These are phyloP conservation scores for Magnusiomyces fungicola DNA, from an alignment of 1,139 yeast genomes.

Conservation along the genomic window DNA sequence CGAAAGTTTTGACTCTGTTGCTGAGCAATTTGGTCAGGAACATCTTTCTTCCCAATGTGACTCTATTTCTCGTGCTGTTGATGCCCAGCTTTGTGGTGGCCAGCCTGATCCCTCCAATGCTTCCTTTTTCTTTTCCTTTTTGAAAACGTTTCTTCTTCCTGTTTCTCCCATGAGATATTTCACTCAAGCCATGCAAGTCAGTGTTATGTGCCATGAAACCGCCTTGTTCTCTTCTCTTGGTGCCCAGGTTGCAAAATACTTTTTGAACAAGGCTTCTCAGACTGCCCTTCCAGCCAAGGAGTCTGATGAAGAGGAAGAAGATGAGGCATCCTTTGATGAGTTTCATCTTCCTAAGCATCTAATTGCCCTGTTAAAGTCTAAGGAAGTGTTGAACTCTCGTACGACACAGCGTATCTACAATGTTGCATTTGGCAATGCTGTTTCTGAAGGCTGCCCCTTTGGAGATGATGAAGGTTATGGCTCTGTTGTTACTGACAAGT, in stretches of 20 bases:
- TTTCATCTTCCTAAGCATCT: slow-evolving; percentile 19
- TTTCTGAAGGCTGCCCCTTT: slow-evolving; percentile 16
- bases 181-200: slow-evolving; percentile 30
- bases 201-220: slow-evolving; percentile 18
- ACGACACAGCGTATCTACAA: slow-evolving; percentile 23
- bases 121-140: slow-evolving; percentile 27
- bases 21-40: slow-evolving; percentile 9
- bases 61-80: slow-evolving; percentile 28
- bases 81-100: slow-evolving; percentile 36
- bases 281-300: slow-evolving; percentile 8
- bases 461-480: slow-evolving; percentile 24
- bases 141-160: slow-evolving; percentile 26
- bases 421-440: slow-evolving; percentile 20
- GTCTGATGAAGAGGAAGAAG: slow-evolving; percentile 11
- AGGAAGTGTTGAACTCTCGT: slow-evolving; percentile 22
- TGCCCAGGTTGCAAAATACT: slow-evolving; percentile 13
- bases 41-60: slow-evolving; percentile 11
- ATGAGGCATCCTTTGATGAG: slow-evolving; percentile 7
- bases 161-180: slow-evolving; percentile 26
- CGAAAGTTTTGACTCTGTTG: slow-evolving; percentile 17
- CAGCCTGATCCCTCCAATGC: slow-evolving; percentile 23
- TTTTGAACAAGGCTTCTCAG: slow-evolving; percentile 25
- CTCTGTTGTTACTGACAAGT: slow-evolving; percentile 24
- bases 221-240: slow-evolving; percentile 10
- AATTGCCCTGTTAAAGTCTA: slow-evolving; percentile 16